Percentiles rank a stretch among this genome's conserved stretches.
Conservation (phyloP, 1,284 basidiomycete species). For the Cryptococcus sp. region DNA sequence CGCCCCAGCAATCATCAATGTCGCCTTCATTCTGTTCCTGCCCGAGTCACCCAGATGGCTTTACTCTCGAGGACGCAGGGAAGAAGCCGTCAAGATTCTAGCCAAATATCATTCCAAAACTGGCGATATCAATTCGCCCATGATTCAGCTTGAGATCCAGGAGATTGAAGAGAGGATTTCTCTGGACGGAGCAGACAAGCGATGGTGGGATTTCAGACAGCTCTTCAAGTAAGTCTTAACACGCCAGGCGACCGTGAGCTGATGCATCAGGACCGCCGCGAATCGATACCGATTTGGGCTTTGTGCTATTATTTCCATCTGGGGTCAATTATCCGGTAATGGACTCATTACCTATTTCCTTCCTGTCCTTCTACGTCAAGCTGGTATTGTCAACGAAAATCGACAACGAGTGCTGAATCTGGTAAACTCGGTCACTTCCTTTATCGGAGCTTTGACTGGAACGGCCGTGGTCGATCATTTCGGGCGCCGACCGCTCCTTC, state of each 20-base stretch:
- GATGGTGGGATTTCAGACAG: slow-evolving; percentile 58
- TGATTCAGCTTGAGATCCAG: slow-evolving; percentile 55
- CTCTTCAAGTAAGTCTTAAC: slow-evolving; percentile 44
- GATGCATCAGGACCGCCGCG: slow-evolving; percentile 38
- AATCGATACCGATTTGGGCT: slow-evolving; percentile 55
- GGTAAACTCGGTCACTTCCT: slow-evolving; percentile 30
- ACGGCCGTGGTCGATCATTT: slow-evolving; percentile 25
- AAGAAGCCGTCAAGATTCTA: slow-evolving; percentile 16
- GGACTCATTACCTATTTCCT: slow-evolving; percentile 47
- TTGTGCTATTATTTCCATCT: slow-evolving; percentile 48
- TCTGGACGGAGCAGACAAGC: slow-evolving; percentile 28
- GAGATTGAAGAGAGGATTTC: slow-evolving; percentile 52
- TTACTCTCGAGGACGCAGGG: slow-evolving; percentile 16
- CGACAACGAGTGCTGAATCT: slow-evolving; percentile 31
- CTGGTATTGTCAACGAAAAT: slow-evolving; percentile 26
- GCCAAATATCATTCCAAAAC: slow-evolving; percentile 52
- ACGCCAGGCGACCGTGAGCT: neutral
- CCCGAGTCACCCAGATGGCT: slow-evolving; percentile 52
- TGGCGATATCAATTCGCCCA: slow-evolving; percentile 53
- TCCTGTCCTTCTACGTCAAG: slow-evolving; percentile 19
- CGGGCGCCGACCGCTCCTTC: slow-evolving; percentile 29
- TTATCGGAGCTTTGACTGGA: slow-evolving; percentile 29
- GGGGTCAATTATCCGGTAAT: slow-evolving; percentile 34
- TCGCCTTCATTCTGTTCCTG: slow-evolving; percentile 48
- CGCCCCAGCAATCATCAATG: slow-evolving; percentile 48